Evolutionary conservation across 768 basidiomycete genomes (phyloP).

Genomic region (Rhodotorula graminis): DNA sequence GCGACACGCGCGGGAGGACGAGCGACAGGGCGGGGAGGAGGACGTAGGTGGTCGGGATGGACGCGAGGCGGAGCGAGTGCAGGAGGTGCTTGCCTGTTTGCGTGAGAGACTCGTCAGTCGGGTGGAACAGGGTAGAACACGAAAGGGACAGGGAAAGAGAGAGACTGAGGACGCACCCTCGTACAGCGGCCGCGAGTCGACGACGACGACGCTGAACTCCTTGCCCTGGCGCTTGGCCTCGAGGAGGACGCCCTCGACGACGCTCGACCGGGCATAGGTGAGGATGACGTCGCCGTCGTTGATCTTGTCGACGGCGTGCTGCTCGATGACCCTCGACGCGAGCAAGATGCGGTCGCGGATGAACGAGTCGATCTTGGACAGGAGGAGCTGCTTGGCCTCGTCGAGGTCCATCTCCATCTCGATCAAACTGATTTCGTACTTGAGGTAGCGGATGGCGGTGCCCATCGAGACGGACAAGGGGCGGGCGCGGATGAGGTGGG

Average conservation of each 20-base stretch:
- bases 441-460: constrained; percentile 87
- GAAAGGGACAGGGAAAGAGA: not conserved
- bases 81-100: constrained; percentile 70
- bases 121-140: not conserved
- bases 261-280: constrained; percentile 89
- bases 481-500: constrained; percentile 76
- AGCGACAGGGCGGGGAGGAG: constrained; percentile 80
- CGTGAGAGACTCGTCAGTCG: not conserved
- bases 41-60: constrained; percentile 81
- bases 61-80: constrained; percentile 60
- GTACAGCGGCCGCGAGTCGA: constrained; percentile 88
- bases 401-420: constrained; percentile 93
- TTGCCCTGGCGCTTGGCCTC: constrained; percentile 69
- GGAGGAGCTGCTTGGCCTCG: constrained; percentile 85
- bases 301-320: constrained; percentile 84
- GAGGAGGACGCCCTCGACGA: constrained; percentile 83
- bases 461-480: constrained; percentile 93
- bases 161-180: constrained; percentile 60
- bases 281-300: constrained; percentile 87
- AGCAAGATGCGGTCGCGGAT: constrained; percentile 88
- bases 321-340: constrained; percentile 88
- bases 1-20: constrained; percentile 72
- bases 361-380: constrained; percentile 82
- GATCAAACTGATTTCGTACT: constrained; percentile 85
- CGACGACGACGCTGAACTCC: constrained; percentile 80